Conservation (phyloP, 768 basidiomycete species). For the Rhizopogon sp. region DNA sequence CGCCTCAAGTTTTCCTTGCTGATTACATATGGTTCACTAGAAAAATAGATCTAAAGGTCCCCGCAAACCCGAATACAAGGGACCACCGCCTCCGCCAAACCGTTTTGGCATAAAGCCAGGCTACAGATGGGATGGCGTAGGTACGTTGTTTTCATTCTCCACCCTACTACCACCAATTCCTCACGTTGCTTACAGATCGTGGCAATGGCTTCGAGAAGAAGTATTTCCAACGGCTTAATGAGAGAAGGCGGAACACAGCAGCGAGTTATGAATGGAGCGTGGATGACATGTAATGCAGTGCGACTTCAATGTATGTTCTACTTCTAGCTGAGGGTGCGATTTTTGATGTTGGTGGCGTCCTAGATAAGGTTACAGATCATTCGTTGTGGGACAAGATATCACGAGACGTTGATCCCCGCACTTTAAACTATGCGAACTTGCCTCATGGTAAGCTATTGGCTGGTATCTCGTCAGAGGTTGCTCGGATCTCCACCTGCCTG, state of each 20-base stretch:
- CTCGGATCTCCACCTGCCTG: not conserved
- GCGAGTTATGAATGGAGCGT: slow-evolving; percentile 86
- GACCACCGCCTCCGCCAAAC: slow-evolving; percentile 89
- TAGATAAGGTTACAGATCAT: not conserved
- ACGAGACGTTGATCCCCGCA: not conserved
- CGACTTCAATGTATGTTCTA: not conserved
- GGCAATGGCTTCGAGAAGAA: slow-evolving; percentile 95
- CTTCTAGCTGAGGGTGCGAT: not conserved
- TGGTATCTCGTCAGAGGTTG: not conserved
- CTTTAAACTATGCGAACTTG: not conserved
- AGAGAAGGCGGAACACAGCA: slow-evolving; percentile 57
- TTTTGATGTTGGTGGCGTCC: not conserved
- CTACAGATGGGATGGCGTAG: slow-evolving; percentile 98
- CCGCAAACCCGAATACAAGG: slow-evolving; percentile 77
- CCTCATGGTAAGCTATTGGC: not conserved
- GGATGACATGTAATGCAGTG: slow-evolving; percentile 76
- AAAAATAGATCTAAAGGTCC: slow-evolving; percentile 74
- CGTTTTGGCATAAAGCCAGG: slow-evolving; percentile 94
- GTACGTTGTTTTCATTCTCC: slow-evolving; percentile 36
- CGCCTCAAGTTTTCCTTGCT: not conserved
- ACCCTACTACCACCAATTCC: not conserved
- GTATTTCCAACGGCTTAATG: slow-evolving; percentile 79
- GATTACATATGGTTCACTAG: slow-evolving; percentile 31
- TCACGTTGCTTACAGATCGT: slow-evolving; percentile 50
- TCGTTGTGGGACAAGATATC: not conserved